Conservation (phyloP, 148 eudicot genomes). For the Diospyros kaki region DNA sequence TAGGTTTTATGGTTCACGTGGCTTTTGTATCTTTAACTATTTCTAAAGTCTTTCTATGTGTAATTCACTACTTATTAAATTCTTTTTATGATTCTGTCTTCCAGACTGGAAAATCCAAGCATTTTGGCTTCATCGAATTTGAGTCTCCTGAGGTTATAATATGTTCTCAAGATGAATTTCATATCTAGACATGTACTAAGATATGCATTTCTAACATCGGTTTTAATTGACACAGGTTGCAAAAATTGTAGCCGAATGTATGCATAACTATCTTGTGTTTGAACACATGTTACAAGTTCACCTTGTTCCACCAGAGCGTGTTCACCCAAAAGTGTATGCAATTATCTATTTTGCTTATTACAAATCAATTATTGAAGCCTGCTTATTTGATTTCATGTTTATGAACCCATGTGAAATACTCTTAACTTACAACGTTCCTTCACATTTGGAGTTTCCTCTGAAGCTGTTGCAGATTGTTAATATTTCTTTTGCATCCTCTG, state of each 20-base stretch:
- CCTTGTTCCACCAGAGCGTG: constrained; percentile 60
- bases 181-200: not conserved
- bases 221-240: constrained; percentile 58
- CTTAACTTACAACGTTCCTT: not conserved
- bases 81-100: constrained; percentile 15
- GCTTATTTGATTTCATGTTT: too few species aligned
- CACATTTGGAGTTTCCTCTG: not conserved
- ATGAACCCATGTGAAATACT: not conserved
- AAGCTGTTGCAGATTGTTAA: not conserved
- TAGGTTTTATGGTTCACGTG: too few species aligned
- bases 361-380: not conserved
- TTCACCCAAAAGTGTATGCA: constrained; percentile 79
- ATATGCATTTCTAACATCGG: constrained; percentile 4
- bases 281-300: constrained; percentile 85
- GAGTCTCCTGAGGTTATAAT: constrained; percentile 93
- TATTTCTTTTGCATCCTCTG: not conserved
- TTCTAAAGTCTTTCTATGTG: too few species aligned
- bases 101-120: constrained; percentile 95
- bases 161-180: not conserved
- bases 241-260: constrained; percentile 76
- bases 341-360: not conserved
- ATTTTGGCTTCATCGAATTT: constrained; percentile 87
- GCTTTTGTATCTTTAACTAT: too few species aligned
- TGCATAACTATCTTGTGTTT: constrained; percentile 83
- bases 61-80: not conserved